Evolutionary conservation across 129 eudicot genomes (phyloP).

Genomic region (Chrysanthemum makinoi): DNA sequence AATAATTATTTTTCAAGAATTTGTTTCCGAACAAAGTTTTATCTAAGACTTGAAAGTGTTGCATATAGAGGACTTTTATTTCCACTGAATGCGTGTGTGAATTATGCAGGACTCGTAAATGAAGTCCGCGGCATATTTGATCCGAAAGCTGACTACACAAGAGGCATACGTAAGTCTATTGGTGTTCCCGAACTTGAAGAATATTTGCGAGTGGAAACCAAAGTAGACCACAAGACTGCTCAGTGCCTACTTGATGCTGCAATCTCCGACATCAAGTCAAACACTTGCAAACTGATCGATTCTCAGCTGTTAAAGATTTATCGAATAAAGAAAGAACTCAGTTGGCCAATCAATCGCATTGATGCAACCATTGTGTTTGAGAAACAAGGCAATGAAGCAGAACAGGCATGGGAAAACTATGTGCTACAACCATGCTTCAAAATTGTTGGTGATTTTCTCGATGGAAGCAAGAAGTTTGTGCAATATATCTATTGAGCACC

Average conservation of each 20-base stretch:
- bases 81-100: background rate
- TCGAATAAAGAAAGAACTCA: conserved; percentile 6
- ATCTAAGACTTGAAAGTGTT: no score
- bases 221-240: background rate
- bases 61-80: no score
- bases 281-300: conserved; percentile 12
- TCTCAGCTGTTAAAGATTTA: conserved; percentile 1
- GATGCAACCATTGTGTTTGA: conserved; percentile 5
- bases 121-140: conserved; percentile 24
- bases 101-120: conserved; percentile 18
- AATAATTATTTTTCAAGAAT: no score
- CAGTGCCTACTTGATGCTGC: background rate
- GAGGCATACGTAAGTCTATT: conserved; percentile 31
- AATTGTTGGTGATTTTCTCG: conserved; percentile 14
- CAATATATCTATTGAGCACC: background rate
- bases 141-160: conserved; percentile 20
- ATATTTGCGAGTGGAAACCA: conserved; percentile 12
- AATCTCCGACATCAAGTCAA: conserved; percentile 20
- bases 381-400: conserved; percentile 18
- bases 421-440: conserved; percentile 9
- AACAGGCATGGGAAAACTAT: conserved; percentile 9
- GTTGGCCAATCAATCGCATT: conserved; percentile 6
- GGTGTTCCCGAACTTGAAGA: conserved; percentile 36
- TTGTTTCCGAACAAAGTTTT: no score
- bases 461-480: background rate